Evolutionary conservation across 176 grass and related monocot genomes (phyloP).

Genomic region (Metroxylon sagu): DNA sequence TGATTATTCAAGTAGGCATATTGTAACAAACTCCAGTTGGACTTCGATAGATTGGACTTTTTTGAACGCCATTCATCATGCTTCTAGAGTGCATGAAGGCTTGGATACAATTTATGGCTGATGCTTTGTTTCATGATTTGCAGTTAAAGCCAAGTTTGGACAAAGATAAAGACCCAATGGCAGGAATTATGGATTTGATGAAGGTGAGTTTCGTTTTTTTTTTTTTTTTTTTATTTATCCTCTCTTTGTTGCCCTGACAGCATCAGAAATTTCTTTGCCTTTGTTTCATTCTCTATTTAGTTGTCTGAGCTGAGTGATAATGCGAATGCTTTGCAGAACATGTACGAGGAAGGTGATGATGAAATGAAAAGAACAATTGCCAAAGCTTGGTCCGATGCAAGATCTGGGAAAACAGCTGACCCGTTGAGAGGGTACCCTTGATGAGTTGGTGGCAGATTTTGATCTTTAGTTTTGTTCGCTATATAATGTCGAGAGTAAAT

Average conservation of each 20-base stretch:
- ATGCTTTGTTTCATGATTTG: not conserved
- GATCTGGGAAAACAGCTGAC: conserved; percentile 54
- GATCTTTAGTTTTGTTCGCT: too few species aligned
- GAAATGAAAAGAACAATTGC: conserved; percentile 89
- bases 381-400: conserved; percentile 64
- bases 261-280: too few species aligned
- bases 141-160: conserved; percentile 69
- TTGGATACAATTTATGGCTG: too few species aligned
- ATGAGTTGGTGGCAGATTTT: not conserved
- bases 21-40: too few species aligned
- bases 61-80: too few species aligned
- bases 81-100: too few species aligned
- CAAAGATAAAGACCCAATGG: conserved; percentile 85
- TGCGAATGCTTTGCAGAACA: conserved; percentile 34
- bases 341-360: conserved; percentile 67
- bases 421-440: conserved; percentile 39
- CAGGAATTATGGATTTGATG: conserved; percentile 93
- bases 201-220: conserved; percentile 32
- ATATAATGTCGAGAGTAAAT: too few species aligned
- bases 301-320: too few species aligned
- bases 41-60: too few species aligned
- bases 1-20: too few species aligned
- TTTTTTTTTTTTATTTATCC: not conserved
- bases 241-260: not conserved
- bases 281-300: too few species aligned